Percentiles rank a stretch among this genome's conserved stretches.
Evolutionary conservation across 352 stramenopile genomes (phyloP).

Genomic region (Albugo laibachii): DNA sequence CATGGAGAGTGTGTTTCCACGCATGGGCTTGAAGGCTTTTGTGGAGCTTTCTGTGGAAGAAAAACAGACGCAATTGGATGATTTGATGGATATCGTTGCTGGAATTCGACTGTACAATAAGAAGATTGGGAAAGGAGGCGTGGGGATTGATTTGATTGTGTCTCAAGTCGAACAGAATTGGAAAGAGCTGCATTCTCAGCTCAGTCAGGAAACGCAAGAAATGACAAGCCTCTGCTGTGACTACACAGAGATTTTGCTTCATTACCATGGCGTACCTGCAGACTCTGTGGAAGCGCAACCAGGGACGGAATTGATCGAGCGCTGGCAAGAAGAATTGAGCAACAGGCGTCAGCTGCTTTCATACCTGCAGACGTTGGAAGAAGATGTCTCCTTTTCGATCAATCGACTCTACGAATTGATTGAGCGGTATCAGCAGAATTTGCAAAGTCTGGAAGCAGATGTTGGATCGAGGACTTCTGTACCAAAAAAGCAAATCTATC

Average conservation of each 20-base stretch:
- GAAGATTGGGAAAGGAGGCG: slow-evolving; percentile 69
- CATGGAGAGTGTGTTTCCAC: slow-evolving; percentile 88
- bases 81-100: slow-evolving; percentile 82
- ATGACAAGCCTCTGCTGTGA: slow-evolving; percentile 53
- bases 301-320: slow-evolving; percentile 11
- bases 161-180: slow-evolving; percentile 39
- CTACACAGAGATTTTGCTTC: slow-evolving; percentile 61
- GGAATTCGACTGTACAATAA: slow-evolving; percentile 89
- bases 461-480: slow-evolving; percentile 73
- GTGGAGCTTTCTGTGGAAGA: slow-evolving; percentile 79
- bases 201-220: slow-evolving; percentile 36
- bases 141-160: slow-evolving; percentile 45
- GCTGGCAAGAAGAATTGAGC: slow-evolving; percentile 83
- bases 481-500: slow-evolving; percentile 88
- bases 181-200: slow-evolving; percentile 16
- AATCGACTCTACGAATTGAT: slow-evolving; percentile 62
- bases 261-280: slow-evolving; percentile 29
- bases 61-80: slow-evolving; percentile 78
- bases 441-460: slow-evolving; percentile 54
- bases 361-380: slow-evolving; percentile 81
- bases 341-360: slow-evolving; percentile 84
- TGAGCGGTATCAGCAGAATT: slow-evolving; percentile 42
- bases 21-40: slow-evolving; percentile 86
- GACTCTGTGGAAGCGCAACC: slow-evolving; percentile 12
- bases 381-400: slow-evolving; percentile 72